Base-by-base conservation (phyloP, 306 rosid species). In the Corylus americana region DNA sequence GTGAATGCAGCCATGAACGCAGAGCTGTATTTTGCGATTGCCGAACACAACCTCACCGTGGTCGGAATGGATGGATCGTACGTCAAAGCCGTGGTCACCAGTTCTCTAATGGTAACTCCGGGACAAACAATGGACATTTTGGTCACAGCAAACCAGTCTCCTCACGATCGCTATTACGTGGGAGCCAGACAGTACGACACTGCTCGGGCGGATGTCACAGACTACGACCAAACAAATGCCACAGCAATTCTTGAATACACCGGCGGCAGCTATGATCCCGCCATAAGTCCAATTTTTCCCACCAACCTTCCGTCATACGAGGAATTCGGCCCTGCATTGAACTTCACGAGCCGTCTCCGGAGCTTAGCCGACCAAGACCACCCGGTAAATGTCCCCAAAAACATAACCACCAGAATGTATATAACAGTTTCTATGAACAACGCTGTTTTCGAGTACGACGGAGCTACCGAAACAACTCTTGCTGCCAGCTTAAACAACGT, bases 51-150 rank as follows among this genome's bases (percentile, higher is more conserved):
- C 44, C 72, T 84, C 72, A 80, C 81, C 0, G 74, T 84, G 2
- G 84, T 84, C 1, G 55, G 70, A n/a, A 53, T 45, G 69, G 87
- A 84, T 18, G 87, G 77, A 2, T 29, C 79, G 13, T 84, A 84
- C 79, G 11, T 80, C 13, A 80, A 76, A 47, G 84, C 87, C 1
- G 42, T 80, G 11, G 77, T 48, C 22, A 48, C 81, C n/a, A 7
- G 31, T 1, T 84, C 42, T 64, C 68, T 84, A 18, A 72, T 80
- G 81, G 80, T 80, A 35, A 5, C 87, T 20, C 87, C 87, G 2
- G 87, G 87, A 50, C 84, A 84, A 49, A 84, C 87, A 17, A 80
- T 84, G 84, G 87, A 84, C 25, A 45, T 84, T 42, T 80, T 84
- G 79, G 72, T 84, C 31, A 64, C 61, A 31, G 71, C 84, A 59